Evolutionary conservation across 352 stramenopile genomes (phyloP).

Genomic region (Phytophthora constricta): DNA sequence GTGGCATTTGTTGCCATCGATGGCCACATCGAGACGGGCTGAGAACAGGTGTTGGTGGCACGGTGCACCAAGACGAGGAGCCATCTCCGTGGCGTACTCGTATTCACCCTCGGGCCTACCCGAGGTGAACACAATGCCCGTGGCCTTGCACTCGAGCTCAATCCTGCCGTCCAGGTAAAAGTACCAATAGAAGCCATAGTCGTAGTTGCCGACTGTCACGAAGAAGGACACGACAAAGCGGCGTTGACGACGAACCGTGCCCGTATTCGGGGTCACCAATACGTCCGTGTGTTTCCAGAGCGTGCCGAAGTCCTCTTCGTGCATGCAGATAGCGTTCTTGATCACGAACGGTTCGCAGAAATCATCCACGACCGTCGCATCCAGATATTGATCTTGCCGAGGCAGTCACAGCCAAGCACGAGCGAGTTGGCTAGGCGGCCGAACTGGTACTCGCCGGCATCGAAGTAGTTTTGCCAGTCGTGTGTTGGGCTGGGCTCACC

Average conservation of each 20-base stretch:
- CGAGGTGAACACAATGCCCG: slow-evolving; percentile 83
- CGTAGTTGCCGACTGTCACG: slow-evolving; percentile 88
- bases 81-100: slow-evolving; percentile 54
- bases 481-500: slow-evolving; percentile 73
- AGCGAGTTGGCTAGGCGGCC: slow-evolving; percentile 81
- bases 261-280: slow-evolving; percentile 28
- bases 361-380: slow-evolving; percentile 36
- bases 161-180: slow-evolving; percentile 54
- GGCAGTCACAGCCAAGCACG: slow-evolving; percentile 77
- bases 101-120: slow-evolving; percentile 65
- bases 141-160: slow-evolving; percentile 85
- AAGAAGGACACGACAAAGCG: slow-evolving; percentile 88
- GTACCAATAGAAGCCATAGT: slow-evolving; percentile 71
- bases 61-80: slow-evolving; percentile 67
- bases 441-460: slow-evolving; percentile 84
- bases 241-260: slow-evolving; percentile 62
- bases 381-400: slow-evolving; percentile 41
- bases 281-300: slow-evolving; percentile 80
- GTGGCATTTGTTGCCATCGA: slow-evolving; percentile 65
- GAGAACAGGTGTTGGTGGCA: slow-evolving; percentile 87
- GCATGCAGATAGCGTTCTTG: slow-evolving; percentile 43
- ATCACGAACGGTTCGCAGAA: slow-evolving; percentile 41
- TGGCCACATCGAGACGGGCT: slow-evolving; percentile 74
- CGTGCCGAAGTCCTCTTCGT: slow-evolving; percentile 39
- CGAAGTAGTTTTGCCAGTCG: slow-evolving; percentile 87